Percentiles rank a stretch among this genome's conserved stretches.
Evolutionary conservation across 768 basidiomycete species (phyloP).

Genomic region (Rhodosporidiobolus odoratus): DNA sequence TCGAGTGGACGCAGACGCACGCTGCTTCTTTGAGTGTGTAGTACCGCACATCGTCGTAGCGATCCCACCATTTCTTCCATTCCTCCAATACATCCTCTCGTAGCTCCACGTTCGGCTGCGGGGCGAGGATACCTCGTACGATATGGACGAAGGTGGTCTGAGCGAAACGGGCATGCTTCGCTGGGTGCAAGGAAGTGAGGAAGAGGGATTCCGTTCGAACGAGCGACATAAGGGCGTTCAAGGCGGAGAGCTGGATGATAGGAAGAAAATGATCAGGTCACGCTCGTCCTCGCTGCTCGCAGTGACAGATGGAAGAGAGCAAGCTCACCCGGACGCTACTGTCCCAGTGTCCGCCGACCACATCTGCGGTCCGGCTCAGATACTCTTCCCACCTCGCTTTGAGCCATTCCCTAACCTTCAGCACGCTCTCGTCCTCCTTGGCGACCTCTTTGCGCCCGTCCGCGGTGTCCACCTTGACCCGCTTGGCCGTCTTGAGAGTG

Average conservation of each 20-base stretch:
- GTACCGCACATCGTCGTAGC: conserved; percentile 79
- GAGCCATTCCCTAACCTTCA: conserved; percentile 62
- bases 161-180: conserved; percentile 63
- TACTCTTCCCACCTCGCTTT: conserved; percentile 68
- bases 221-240: conserved; percentile 71
- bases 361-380: conserved; percentile 60
- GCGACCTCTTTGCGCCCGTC: conserved; percentile 13
- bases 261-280: not conserved
- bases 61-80: conserved; percentile 70
- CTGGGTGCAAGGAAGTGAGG: conserved; percentile 61
- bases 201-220: conserved; percentile 71
- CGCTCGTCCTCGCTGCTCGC: not conserved
- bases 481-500: conserved; percentile 48
- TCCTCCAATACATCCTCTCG: conserved; percentile 64
- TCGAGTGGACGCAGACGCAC: conserved; percentile 52
- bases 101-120: conserved; percentile 49
- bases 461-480: conserved; percentile 43
- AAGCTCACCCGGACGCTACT: conserved; percentile 59
- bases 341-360: conserved; percentile 73
- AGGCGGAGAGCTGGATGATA: conserved; percentile 58
- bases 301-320: not conserved
- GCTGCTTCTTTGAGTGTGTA: conserved; percentile 69
- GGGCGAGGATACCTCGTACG: conserved; percentile 50
- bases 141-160: conserved; percentile 57
- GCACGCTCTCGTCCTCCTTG: conserved; percentile 56